These are phyloP conservation scores for Pharnaceum exiguum DNA, from an alignment of 148 eudicot species.

Conservation along the genomic window DNA sequence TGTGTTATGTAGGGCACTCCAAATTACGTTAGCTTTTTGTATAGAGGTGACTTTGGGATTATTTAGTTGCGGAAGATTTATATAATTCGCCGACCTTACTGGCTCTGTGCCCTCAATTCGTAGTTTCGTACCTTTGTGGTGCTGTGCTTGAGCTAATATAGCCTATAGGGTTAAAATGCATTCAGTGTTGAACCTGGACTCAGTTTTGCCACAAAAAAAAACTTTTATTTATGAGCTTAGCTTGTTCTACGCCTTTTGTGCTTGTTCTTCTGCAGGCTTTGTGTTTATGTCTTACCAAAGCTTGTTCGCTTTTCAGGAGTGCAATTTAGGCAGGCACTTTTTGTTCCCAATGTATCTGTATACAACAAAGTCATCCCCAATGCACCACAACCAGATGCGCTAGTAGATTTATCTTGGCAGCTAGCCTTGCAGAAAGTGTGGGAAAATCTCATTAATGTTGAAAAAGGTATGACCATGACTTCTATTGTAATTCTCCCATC, in stretches of 20 bases:
- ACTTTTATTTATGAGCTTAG: not conserved
- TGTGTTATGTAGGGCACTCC: too few relatives aligned
- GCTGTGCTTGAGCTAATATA: too few relatives aligned
- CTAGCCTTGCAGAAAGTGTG: constrained; percentile 71
- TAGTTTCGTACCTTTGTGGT: too few relatives aligned
- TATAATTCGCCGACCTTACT: too few relatives aligned
- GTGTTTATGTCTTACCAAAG: not conserved
- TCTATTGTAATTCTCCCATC: not conserved
- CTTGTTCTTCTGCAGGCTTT: not conserved
- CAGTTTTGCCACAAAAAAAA: not conserved
- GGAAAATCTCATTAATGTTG: constrained; percentile 57
- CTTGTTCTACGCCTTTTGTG: not conserved
- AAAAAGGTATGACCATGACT: constrained; percentile 42
- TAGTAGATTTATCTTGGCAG: constrained; percentile 93
- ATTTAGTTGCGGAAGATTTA: too few relatives aligned
- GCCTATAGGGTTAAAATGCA: not conserved
- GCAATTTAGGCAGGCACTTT: constrained; percentile 79
- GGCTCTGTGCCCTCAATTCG: too few relatives aligned
- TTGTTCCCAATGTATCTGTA: constrained; percentile 91
- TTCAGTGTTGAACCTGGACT: not conserved
- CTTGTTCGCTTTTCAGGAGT: constrained; percentile 52
- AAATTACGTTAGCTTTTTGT: too few relatives aligned
- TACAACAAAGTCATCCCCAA: constrained; percentile 67
- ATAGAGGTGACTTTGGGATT: too few relatives aligned
- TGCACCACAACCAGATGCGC: constrained; percentile 41